Base-by-base conservation (phyloP, 345 rosid species). In the Salix suchowensis region DNA sequence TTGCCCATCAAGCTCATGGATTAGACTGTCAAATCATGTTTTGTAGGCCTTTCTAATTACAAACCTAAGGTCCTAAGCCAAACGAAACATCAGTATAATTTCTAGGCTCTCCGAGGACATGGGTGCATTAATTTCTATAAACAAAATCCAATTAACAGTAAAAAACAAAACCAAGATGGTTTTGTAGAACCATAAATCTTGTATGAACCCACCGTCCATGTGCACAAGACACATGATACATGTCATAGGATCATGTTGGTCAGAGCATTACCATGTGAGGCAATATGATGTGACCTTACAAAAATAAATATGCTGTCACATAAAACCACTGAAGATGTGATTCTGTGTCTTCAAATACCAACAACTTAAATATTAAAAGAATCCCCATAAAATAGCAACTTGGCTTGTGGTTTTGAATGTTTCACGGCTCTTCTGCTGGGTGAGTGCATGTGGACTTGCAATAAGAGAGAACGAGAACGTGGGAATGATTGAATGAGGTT, bases 401-500 rank as follows among this genome's bases (percentile, higher is more conserved):
- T 32, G 65, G 34, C 12, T 24, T 1, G 34, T 69, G 70, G 70
- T 14, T 40, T 64, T 50, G 39, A 77, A 32, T 7, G 24, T 71
- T 77, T 77, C 71, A 65, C 76, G 76, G 88, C 85, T 85, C 76
- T 77, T 32, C 24, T 82, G 70, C 46, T 69, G 88, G 86, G 86
- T 72, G 71, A 77, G 26, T 46, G 70, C 92, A 88, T 85, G 92
- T 87, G 94, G 78, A 76, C 73, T 10, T 55, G 76, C 72, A 67
- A 52, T 40, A 21, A 68, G 60, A 52, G 75, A 13, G 32, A 21
- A 23, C 28, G 80, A 82, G 85, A 88, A 88, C 94, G 84, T 89
- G 94, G 85, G 81, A 88, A 85, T 84, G 78, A 87, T 85, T 88
- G 84, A 85, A 82, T 66, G 73, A 76, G 80, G 32, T 14, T 73